Evolutionary conservation across 2,329 filamentous ascomycete genomes (phyloP).

Genomic region (Hirsutella rhossiliensis): DNA sequence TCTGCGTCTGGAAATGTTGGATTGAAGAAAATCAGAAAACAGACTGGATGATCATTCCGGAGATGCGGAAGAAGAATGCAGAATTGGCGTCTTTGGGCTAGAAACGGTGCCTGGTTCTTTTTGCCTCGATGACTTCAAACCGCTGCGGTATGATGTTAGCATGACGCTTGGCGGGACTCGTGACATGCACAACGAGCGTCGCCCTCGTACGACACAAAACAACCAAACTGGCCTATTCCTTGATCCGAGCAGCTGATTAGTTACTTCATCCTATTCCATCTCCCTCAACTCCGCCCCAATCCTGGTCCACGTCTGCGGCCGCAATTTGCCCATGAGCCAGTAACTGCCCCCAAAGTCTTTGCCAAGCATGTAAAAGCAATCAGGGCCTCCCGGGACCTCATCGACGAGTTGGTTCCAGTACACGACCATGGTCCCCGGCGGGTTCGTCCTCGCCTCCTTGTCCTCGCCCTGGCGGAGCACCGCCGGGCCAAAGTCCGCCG

Average conservation of each 20-base stretch:
- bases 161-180: background rate
- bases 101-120: background rate
- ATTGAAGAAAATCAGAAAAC: background rate
- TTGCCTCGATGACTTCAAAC: background rate
- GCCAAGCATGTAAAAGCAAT: background rate
- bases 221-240: no score
- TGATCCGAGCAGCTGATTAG: no score
- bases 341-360: background rate
- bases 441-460: background rate
- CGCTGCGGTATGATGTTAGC: background rate
- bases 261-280: no score
- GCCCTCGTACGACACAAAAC: no score
- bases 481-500: background rate
- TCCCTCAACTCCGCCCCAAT: no score
- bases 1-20: background rate
- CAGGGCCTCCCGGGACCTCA: background rate
- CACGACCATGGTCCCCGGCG: background rate
- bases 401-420: background rate
- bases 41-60: no score
- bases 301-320: background rate
- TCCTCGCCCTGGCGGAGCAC: background rate
- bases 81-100: background rate
- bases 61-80: background rate
- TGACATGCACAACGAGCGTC: background rate
- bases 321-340: background rate